Evolutionary conservation across 805 yeast genomes (phyloP), one percentile per base, ranked within the genome.

Genomic region (Saturnispora hagleri): DNA sequence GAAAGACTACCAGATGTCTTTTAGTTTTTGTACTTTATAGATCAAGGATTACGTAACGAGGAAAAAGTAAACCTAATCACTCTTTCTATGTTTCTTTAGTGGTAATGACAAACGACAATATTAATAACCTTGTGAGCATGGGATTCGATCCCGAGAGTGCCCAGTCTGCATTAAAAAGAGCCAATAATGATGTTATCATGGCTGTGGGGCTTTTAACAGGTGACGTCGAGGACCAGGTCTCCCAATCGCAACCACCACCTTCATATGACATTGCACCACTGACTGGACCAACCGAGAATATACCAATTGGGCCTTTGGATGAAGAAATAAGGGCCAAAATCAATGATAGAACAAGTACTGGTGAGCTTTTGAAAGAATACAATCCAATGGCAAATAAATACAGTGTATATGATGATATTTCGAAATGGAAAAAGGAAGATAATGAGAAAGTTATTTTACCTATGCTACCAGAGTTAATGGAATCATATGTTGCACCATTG

Each of bases 1-100:
- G 99, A 93, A 69, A 80, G 97, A 66, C 76, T 93, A 53, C 99
- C 99, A 2, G 97, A 90, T 67, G 96, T 86, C n/a, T 86, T 86
- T 63, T 86, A 64, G 58, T 27, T 15, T 34, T 33, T 22, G 36
- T 48, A 27, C 15, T 41, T 15, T 47, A 26, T 17, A 47, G 36
- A 31, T 38, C 18, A 26, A 34, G 20, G 31, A 35, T 44, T 43
- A 45, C 50, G 50, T 47, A 46, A 51, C 26, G 17, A n/a, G 17
- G n/a, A 15, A 26, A 38, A 38, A 31, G 15, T 31, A 31, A 31
- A 18, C 24, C 42, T 38, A 38, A 38, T 38, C 42, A 18, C 22
- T 9, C 22, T 8, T 38, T 17, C 17, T 18, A 18, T 17, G 22
- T 41, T 17, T 48, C 43, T 12, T 42, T 35, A 44, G 12, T 22